These are phyloP conservation scores for Westerdykella sp. DNA, from an alignment of 2,329 filamentous ascomycete species.

Conservation along the genomic window DNA sequence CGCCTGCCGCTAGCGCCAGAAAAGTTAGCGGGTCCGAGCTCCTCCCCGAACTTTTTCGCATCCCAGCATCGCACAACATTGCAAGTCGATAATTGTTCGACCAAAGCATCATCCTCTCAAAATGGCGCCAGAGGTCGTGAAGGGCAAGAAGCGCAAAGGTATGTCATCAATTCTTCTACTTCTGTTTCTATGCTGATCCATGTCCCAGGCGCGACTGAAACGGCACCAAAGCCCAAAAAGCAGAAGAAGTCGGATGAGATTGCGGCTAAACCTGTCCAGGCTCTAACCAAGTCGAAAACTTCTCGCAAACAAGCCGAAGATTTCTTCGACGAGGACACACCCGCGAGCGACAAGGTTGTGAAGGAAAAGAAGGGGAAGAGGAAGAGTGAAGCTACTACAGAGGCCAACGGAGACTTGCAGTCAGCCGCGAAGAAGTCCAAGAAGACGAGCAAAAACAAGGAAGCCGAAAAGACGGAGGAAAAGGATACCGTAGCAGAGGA, in stretches of 20 bases:
- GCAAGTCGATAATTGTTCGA: constrained; percentile 3
- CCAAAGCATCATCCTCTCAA: constrained; percentile 7
- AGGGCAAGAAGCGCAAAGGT: constrained; percentile 53
- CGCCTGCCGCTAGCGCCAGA: constrained; percentile 20
- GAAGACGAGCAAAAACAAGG: constrained; percentile 5
- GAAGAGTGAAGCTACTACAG: constrained; percentile 20
- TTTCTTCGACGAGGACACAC: constrained; percentile 26
- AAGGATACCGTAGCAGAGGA: constrained; percentile 20
- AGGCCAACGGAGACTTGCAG: constrained; percentile 4
- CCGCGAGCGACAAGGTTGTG: constrained; percentile 12
- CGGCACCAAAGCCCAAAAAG: constrained; percentile 35
- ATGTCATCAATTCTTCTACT: constrained; percentile 8
- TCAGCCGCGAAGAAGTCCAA: neutral
- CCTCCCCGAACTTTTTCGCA: constrained; percentile 26
- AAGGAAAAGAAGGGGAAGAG: constrained; percentile 38
- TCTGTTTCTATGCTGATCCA: constrained; percentile 1
- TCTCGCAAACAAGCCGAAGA: constrained; percentile 34
- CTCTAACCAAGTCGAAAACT: constrained; percentile 18
- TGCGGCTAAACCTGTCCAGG: constrained; percentile 14
- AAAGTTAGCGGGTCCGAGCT: constrained; percentile 29
- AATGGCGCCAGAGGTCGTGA: constrained; percentile 50
- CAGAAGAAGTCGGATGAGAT: constrained; percentile 31
- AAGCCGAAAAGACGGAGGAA: neutral
- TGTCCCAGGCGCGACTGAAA: constrained; percentile 26
- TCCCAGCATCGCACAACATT: constrained; percentile 5